phyloP scores from a whole-genome alignment of 495 filamentous ascomycete species.

The Hypoxylon subgilvum region DNA sequence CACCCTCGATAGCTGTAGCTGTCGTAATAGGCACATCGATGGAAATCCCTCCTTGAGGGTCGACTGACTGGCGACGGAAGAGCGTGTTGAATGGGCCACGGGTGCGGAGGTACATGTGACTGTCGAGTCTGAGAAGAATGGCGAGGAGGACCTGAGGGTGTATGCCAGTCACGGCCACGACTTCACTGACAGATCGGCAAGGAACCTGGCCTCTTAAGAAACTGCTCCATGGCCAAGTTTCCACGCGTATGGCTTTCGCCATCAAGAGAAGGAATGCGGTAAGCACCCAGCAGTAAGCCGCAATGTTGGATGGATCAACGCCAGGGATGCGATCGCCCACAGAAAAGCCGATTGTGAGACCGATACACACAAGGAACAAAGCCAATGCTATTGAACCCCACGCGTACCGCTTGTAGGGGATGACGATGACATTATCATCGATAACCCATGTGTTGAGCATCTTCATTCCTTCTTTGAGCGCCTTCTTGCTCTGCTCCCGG shows the following conservation, averaged over 20 bases:
- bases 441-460: conserved; percentile 17
- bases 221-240: conserved; percentile 44
- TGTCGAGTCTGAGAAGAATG: conserved; percentile 40
- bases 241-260: conserved; percentile 37
- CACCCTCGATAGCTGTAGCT: conserved; percentile 1
- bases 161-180: conserved; percentile 35
- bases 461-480: background rate
- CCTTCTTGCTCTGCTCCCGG: conserved; percentile 4
- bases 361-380: conserved; percentile 1
- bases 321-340: conserved; percentile 34
- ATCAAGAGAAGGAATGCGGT: conserved; percentile 43
- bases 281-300: conserved; percentile 42
- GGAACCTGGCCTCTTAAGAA: conserved; percentile 38
- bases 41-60: background rate
- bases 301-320: conserved; percentile 47
- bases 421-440: conserved; percentile 6
- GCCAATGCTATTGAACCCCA: background rate
- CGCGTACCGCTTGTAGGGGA: conserved; percentile 9
- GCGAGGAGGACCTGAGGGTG: conserved; percentile 39
- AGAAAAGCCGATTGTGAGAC: conserved; percentile 28
- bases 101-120: conserved; percentile 7
- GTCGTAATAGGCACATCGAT: conserved; percentile 14
- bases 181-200: conserved; percentile 40
- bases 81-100: conserved; percentile 20
- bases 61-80: conserved; percentile 7